phyloP scores from a whole-genome alignment of 768 basidiomycete genomes.

The Termitomyces sp. region DNA sequence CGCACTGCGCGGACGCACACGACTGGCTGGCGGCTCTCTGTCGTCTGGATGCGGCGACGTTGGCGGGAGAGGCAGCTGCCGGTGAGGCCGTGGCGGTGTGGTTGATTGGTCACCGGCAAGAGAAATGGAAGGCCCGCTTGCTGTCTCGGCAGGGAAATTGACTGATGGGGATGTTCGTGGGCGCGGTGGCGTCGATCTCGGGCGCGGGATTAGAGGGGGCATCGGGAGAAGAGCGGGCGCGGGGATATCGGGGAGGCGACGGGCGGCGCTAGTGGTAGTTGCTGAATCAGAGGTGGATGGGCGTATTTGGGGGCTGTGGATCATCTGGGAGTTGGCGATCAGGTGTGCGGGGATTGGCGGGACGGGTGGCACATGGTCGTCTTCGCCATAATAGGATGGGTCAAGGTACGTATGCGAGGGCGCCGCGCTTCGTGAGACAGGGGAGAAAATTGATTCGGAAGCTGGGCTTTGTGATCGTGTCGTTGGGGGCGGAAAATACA shows the following conservation, averaged over 20 bases:
- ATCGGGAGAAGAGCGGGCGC: slow-evolving; percentile 13
- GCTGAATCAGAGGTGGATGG: slow-evolving; percentile 11
- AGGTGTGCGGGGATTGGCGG: slow-evolving; percentile 30
- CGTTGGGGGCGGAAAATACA: slow-evolving; percentile 18
- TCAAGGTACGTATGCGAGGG: slow-evolving; percentile 41
- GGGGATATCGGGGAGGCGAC: slow-evolving; percentile 18
- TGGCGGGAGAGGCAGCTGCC: slow-evolving; percentile 11
- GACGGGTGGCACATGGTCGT: slow-evolving; percentile 28
- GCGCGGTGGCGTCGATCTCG: slow-evolving; percentile 20
- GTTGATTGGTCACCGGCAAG: neutral
- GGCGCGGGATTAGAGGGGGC: slow-evolving; percentile 11
- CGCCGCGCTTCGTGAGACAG: slow-evolving; percentile 31
- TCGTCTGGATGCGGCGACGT: neutral
- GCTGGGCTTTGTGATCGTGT: slow-evolving; percentile 36
- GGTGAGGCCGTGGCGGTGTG: slow-evolving; percentile 3
- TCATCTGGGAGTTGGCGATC: slow-evolving; percentile 7
- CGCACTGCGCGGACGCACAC: slow-evolving; percentile 12
- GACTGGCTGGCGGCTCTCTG: neutral
- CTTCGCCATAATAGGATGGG: slow-evolving; percentile 30
- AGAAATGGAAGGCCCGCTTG: neutral
- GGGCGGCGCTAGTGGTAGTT: slow-evolving; percentile 4
- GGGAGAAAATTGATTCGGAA: slow-evolving; percentile 42
- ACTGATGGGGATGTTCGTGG: slow-evolving; percentile 9
- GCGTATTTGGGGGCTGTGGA: slow-evolving; percentile 1
- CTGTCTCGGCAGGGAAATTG: neutral